Base-by-base conservation (phyloP, 768 basidiomycete species). In the Postia placenta region DNA sequence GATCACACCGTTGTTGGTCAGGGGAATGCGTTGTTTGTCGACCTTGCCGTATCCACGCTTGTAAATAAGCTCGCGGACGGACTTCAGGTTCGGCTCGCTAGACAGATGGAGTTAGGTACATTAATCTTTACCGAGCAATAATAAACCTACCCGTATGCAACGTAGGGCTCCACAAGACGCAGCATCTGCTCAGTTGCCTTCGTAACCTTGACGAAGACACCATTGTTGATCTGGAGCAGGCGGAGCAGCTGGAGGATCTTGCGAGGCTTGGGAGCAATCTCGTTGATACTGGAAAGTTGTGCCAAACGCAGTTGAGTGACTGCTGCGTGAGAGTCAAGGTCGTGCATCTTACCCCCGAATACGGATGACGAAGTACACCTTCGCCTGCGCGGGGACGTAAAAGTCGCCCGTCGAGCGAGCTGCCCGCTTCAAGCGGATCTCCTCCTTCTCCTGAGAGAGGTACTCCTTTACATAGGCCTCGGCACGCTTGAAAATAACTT, bases 31-130 rank as follows among this genome's bases (percentile, higher is more conserved):
- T 70, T 97, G 94, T 74, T 92, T 95, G 80, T 92, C 69, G 69
- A 98, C 84, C 77, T 98, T 98, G 68, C 95, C 96, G 66, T 97
- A 97, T 49, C 96, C 96, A 56, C 96, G 92, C 80, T 99, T 99
- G 87, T 98, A 98, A 74, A 98, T 84, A 57, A 99, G 74, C 69
- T 96, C 93, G 56, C 95, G 92, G 66, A 97, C 85, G 36, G 92
- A 85, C 70, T 97, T 97, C 61, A 97, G 76, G 76, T 97, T 97
- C 50, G 92, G 89, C 72, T 95, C 92, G 72, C 92, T 92, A 55
- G 4, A 11, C 12, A 22, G 5, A 9, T 17, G 19, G 33, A 48
- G 38, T 49, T 27, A 17, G 17, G 33, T 25, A 33, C 22, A 33
- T 22, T 14, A 24, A 33, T 3, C 23, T n/a, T n/a, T n/a, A n/a